Conservation (phyloP, 805 yeast genomes). For the Komagataella phaffii region DNA sequence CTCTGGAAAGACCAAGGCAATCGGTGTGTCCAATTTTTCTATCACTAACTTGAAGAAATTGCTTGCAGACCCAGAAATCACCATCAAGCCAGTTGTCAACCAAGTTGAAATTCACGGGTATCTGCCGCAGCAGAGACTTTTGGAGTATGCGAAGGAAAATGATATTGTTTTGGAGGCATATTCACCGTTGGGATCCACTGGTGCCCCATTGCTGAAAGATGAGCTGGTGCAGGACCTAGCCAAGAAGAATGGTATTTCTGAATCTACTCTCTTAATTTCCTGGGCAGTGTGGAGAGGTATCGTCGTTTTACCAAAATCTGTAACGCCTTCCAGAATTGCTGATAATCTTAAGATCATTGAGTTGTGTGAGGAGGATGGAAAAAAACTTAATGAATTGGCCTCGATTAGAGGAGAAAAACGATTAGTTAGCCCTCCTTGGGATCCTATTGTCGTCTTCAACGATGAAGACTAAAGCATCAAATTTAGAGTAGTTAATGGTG, state of each 20-base stretch:
- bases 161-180: slow-evolving; percentile 59
- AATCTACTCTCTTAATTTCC: slow-evolving; percentile 40
- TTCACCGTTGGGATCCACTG: slow-evolving; percentile 60
- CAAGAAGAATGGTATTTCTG: slow-evolving; percentile 24
- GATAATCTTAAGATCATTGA: slow-evolving; percentile 21
- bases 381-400: slow-evolving; percentile 15
- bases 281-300: slow-evolving; percentile 48
- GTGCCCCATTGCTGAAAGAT: slow-evolving; percentile 38
- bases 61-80: slow-evolving; percentile 31
- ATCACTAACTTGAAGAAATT: slow-evolving; percentile 37
- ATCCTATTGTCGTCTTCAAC: slow-evolving; percentile 16
- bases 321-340: slow-evolving; percentile 16
- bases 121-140: slow-evolving; percentile 51
- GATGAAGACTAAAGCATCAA: slow-evolving; percentile 5
- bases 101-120: slow-evolving; percentile 73
- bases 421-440: slow-evolving; percentile 24
- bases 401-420: slow-evolving; percentile 17
- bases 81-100: slow-evolving; percentile 51
- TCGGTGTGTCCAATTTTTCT: slow-evolving; percentile 75
- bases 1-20: slow-evolving; percentile 42
- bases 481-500: background rate
- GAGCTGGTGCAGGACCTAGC: slow-evolving; percentile 29
- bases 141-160: slow-evolving; percentile 35
- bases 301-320: slow-evolving; percentile 24
- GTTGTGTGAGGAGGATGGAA: slow-evolving; percentile 22